Evolutionary conservation across 2,329 filamentous ascomycete genomes (phyloP), one percentile per base, ranked within the genome.

Genomic region (Cryphonectria parasitica): DNA sequence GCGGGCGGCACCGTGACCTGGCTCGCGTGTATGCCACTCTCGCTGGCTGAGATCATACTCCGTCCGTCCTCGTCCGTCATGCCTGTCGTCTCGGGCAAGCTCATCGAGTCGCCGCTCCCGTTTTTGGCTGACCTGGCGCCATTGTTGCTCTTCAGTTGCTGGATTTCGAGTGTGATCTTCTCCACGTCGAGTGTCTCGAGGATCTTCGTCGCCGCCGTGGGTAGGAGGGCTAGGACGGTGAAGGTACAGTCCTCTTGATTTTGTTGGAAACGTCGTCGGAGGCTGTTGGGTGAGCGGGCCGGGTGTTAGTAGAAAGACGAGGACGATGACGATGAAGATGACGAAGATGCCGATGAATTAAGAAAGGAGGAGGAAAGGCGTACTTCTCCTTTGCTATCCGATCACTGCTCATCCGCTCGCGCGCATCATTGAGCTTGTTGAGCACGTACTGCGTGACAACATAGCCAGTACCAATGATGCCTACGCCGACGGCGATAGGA

Each of bases 221-320:
- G 96, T 13, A 99, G 87, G 69, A 99, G 89, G 41, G 95, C 96
- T n/a, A 98, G 90, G 61, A 98, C 94, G 52, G 96, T 99, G 80
- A 97, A 98, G 64, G 95, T 98, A 83, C 96, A 99, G 82, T 99
- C 96, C 79, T 97, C 95, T 80, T 99, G 96, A 81, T 99, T 99
- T 82, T 99, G 96, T 81, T 98, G 94, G 83, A 99, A 99, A 78
- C 96, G 92, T 71, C 96, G 92, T 66, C 95, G 94, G 73, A 99
- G 88, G 81, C 95, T 98, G 77, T 61, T 36, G 71, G 77, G 75
- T 17, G 43, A n/a, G 31, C 34, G 45, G 28, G 7, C 11, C 43
- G 13, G 7, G 11, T 31, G 22, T 72, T 60, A 69, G 66, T 34
- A 64, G 68, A 66, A 66, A 52, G 34, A 54, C 60, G 34, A 72